Evolutionary conservation across 768 basidiomycete genomes (phyloP).

Genomic region (Trametes elegans): DNA sequence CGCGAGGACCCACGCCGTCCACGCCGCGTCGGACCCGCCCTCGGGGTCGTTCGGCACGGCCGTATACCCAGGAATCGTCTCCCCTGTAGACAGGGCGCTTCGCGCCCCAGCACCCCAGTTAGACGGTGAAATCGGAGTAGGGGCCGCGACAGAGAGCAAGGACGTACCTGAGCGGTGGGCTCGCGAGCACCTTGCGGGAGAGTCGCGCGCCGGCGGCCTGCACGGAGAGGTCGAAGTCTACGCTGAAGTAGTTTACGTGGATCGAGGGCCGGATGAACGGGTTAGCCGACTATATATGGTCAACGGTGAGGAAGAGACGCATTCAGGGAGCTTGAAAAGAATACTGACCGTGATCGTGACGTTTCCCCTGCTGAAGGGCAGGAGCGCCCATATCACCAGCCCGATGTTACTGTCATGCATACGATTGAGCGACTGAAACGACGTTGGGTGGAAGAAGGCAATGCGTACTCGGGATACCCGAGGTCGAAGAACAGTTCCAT

Average conservation of each 20-base stretch:
- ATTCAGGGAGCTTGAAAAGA: neutral
- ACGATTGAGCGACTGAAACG: neutral
- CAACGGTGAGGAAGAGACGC: neutral
- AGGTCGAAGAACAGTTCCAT: constrained; percentile 46
- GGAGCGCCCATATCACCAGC: constrained; percentile 50
- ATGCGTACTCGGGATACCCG: constrained; percentile 42
- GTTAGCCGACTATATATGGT: constrained; percentile 36
- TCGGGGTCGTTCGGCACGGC: constrained; percentile 41
- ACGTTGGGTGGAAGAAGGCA: neutral
- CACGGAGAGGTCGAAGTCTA: constrained; percentile 47
- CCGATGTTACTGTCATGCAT: constrained; percentile 38
- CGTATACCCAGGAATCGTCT: constrained; percentile 40
- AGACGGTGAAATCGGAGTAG: no score
- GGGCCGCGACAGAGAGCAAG: no score
- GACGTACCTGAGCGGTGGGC: constrained; percentile 41
- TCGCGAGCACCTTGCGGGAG: constrained; percentile 40
- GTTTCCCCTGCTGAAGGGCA: constrained; percentile 53
- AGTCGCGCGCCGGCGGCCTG: constrained; percentile 48
- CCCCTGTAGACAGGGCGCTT: constrained; percentile 29
- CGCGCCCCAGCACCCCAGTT: no score
- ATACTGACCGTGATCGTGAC: constrained; percentile 40
- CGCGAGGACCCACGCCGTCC: constrained; percentile 43
- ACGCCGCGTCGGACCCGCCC: constrained; percentile 44
- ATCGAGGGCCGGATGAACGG: constrained; percentile 48
- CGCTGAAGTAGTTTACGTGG: constrained; percentile 50